phyloP scores from a whole-genome alignment of 306 rosid species.

The Vigna hirtella region DNA sequence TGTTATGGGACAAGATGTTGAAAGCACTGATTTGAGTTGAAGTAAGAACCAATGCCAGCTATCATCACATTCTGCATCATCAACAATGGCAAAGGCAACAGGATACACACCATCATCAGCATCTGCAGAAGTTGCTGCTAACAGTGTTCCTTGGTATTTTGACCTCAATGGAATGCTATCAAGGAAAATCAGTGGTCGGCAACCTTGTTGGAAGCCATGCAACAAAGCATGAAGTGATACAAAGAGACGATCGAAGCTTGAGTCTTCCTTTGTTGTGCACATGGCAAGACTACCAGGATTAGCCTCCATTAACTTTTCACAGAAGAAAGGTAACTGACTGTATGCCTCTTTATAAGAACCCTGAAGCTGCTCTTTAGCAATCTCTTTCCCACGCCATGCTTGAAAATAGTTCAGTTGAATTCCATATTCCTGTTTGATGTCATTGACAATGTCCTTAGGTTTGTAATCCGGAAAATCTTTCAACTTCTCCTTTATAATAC shows the following conservation, averaged over 20 bases:
- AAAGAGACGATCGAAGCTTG: conserved; percentile 92
- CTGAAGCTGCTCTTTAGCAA: conserved; percentile 99
- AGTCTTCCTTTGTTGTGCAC: conserved; percentile 91
- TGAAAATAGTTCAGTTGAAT: conserved; percentile 95
- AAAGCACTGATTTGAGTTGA: conserved; percentile 79
- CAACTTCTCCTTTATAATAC: conserved; percentile 93
- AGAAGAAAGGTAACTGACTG: conserved; percentile 79
- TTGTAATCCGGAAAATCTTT: conserved; percentile 85
- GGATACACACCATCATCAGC: conserved; percentile 90
- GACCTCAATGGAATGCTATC: conserved; percentile 84
- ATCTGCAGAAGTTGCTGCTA: conserved; percentile 93
- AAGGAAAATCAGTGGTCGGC: conserved; percentile 91
- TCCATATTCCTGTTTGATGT: conserved; percentile 94
- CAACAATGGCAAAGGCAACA: conserved; percentile 91
- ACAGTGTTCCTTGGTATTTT: conserved; percentile 90
- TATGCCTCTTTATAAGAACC: conserved; percentile 97
- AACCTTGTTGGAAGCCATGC: conserved; percentile 93
- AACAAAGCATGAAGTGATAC: conserved; percentile 89
- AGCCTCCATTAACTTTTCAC: conserved; percentile 90
- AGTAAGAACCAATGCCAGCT: conserved; percentile 95
- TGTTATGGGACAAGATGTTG: conserved; percentile 76
- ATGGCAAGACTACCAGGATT: conserved; percentile 91
- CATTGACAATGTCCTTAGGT: conserved; percentile 97
- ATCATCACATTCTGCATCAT: conserved; percentile 87
- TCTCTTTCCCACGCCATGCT: conserved; percentile 99